phyloP scores from a whole-genome alignment of 495 filamentous ascomycete genomes.

The Aspergillus cavernicola region DNA sequence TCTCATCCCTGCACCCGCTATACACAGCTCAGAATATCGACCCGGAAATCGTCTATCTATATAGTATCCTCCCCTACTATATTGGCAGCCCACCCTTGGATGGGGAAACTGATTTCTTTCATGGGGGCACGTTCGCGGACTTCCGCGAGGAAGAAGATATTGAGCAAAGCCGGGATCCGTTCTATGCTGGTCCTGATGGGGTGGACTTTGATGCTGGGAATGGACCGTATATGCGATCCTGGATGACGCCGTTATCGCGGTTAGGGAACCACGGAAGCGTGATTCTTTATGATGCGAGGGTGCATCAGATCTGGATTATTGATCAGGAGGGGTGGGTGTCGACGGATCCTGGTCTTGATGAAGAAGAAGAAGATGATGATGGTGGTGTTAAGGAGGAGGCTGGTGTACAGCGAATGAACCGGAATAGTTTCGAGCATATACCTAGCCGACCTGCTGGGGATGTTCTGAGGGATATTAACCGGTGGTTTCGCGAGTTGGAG shows the following conservation, averaged over 20 bases:
- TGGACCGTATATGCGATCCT: slow-evolving; percentile 8
- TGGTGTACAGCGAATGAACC: background rate
- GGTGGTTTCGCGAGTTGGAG: slow-evolving; percentile 3
- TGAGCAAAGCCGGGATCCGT: no score
- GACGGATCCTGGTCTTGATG: no score
- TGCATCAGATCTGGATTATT: slow-evolving; percentile 4
- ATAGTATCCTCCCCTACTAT: no score
- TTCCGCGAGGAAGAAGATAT: no score
- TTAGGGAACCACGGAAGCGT: slow-evolving; percentile 9
- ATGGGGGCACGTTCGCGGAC: no score
- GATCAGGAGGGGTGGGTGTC: slow-evolving; percentile 6
- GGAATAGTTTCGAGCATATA: slow-evolving; percentile 3
- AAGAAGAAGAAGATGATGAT: no score
- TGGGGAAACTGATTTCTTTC: no score
- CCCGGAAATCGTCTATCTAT: no score
- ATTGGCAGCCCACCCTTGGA: no score
- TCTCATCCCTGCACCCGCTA: no score
- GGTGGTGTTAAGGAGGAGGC: background rate
- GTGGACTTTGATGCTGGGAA: background rate
- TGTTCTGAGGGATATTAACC: background rate
- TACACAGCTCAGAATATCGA: no score
- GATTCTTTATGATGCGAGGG: slow-evolving; percentile 2
- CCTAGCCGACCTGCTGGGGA: background rate
- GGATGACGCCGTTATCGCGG: slow-evolving; percentile 2
- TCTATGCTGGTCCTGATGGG: no score